Evolutionary conservation across 2,329 filamentous ascomycete genomes (phyloP).

Genomic region (Paecilomyces sp.): DNA sequence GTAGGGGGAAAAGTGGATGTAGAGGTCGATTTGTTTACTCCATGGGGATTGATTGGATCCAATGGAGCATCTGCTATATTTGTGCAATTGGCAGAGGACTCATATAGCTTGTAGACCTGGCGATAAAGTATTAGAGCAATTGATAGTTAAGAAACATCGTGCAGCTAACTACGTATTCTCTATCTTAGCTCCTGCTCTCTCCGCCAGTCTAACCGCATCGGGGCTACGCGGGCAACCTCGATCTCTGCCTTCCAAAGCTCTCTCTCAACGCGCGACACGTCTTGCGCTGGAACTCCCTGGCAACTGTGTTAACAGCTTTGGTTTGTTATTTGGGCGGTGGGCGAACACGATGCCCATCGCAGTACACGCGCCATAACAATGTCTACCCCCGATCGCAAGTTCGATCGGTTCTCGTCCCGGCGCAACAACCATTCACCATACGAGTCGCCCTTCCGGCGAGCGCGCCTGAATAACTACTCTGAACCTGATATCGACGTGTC

Average conservation of each 20-base stretch:
- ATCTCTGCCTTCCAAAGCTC: not conserved
- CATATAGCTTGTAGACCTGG: not conserved
- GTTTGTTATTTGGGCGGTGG: not conserved
- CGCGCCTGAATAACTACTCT: constrained; percentile 14
- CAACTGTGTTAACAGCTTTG: not conserved
- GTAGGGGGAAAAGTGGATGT: not conserved
- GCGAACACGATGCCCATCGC: not conserved
- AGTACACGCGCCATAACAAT: constrained; percentile 15
- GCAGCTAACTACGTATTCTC: not conserved
- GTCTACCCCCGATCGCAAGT: constrained; percentile 24
- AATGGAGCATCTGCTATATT: not conserved
- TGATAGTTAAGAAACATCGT: too few relatives aligned
- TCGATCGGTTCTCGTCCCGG: constrained; percentile 21
- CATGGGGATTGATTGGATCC: not conserved
- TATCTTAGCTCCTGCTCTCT: not conserved
- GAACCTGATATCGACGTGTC: constrained; percentile 21
- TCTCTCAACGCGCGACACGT: not conserved
- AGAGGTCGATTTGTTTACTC: not conserved
- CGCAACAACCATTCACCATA: constrained; percentile 19
- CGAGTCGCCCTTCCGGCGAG: constrained; percentile 25
- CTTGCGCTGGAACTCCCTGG: not conserved
- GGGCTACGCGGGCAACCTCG: not conserved
- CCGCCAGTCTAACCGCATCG: not conserved
- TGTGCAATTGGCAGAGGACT: not conserved
- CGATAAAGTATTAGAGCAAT: too few relatives aligned